Evolutionary conservation across 1,284 basidiomycete genomes (phyloP), one percentile per base, ranked within the genome.

Genomic region (Lignosus rhinocerotis): DNA sequence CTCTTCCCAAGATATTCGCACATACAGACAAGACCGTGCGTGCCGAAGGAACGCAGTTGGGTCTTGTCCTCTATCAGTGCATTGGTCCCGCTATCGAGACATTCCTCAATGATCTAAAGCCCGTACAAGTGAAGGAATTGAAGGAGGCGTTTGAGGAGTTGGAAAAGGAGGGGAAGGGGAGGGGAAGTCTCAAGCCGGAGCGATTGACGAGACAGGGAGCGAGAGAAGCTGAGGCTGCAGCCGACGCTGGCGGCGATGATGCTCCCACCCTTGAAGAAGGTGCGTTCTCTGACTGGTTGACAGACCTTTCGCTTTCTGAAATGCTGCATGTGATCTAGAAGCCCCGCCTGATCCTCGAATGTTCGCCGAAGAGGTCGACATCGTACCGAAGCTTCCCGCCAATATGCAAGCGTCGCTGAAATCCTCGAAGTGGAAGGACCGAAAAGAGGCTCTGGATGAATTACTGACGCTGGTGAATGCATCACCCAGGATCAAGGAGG

Each of bases 341-440:
- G 80, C 77, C 41, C 76, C 80, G 25, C 79, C 90, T 21, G 95
- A 98, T 76, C 92, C 94, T 3, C 86, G 88, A 61, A 86, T 87
- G 49, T 84, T 96, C 59, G 87, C 90, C 2, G 94, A 98, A 70
- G 89, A 92, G 12, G 85, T 93, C 48, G 84, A 96, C 68, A 86
- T 94, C 59, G 79, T 87, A 49, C 76, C 84, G 6, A 89, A 88
- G 66, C 80, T 97, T 50, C 90, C 96, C 0, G 74, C 84, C 2
- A 88, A 89, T 56, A 79, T 96, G 57, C 85, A 90, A 60, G 80
- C 87, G 6, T 78, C 83, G 56, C 80, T 99, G 53, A 83, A 85
- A 12, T 98, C 96, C 4, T 87, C 92, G 0, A 99, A 99, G 75
- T 99, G 97, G 97, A 98, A 99, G 72, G 97, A 99, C 65, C 86